Evolutionary conservation across 371 early-diverging fungal species (phyloP).

Genomic region (Rhizopus microsporus): DNA sequence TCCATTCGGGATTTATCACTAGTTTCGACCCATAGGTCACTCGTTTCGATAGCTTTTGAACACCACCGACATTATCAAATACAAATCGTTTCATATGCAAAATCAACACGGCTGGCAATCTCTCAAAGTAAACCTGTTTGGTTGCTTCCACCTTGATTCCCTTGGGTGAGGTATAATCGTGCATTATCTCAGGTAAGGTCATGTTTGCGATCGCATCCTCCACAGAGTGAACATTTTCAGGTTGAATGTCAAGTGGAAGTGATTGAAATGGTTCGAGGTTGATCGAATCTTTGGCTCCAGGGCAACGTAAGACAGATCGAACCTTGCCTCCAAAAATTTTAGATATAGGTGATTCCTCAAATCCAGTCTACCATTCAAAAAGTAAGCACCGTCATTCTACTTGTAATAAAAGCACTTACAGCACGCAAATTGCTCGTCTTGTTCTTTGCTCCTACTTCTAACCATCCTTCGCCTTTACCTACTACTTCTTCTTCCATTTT

Average conservation of each 20-base stretch:
- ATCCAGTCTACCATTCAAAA: slow-evolving; percentile 46
- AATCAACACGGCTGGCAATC: slow-evolving; percentile 90
- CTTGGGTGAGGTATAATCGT: slow-evolving; percentile 52
- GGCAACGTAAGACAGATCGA: slow-evolving; percentile 76
- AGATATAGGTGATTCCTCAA: slow-evolving; percentile 79
- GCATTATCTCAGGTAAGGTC: slow-evolving; percentile 75
- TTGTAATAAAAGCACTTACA: slow-evolving; percentile 16
- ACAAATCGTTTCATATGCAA: slow-evolving; percentile 94
- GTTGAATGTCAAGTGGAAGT: slow-evolving; percentile 88
- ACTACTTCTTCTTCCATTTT: slow-evolving; percentile 26
- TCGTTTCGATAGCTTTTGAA: slow-evolving; percentile 85
- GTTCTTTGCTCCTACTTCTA: slow-evolving; percentile 89
- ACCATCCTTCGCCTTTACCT: slow-evolving; percentile 70
- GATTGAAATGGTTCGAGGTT: slow-evolving; percentile 89
- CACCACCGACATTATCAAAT: slow-evolving; percentile 77
- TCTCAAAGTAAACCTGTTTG: slow-evolving; percentile 83
- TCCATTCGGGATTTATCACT: slow-evolving; percentile 68
- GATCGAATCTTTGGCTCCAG: slow-evolving; percentile 79
- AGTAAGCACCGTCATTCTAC: neutral
- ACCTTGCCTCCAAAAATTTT: slow-evolving; percentile 85
- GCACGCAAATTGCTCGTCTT: slow-evolving; percentile 56
- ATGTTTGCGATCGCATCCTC: slow-evolving; percentile 86
- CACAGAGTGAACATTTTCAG: slow-evolving; percentile 73
- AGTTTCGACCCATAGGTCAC: slow-evolving; percentile 73
- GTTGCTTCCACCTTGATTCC: slow-evolving; percentile 72